Base-by-base conservation (phyloP, 2,329 filamentous ascomycete species). In the Phialophora expanda region DNA sequence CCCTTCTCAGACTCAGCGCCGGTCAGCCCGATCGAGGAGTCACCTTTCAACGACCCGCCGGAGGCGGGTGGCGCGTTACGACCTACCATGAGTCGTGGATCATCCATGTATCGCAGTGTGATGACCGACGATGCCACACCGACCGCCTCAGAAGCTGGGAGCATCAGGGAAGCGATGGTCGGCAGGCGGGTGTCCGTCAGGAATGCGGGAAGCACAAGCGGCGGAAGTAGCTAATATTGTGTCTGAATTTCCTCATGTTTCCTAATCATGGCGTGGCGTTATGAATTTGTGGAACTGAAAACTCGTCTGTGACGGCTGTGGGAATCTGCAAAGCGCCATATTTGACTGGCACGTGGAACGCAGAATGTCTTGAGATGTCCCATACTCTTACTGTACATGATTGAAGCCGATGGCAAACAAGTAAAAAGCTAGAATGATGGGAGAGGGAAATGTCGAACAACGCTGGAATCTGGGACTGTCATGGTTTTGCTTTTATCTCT, bases 31-130 rank as follows among this genome's bases (percentile, higher is more conserved):
- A 65, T 70, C 26, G 70, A 72, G n/a, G 67, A 46, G 41, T 70
- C 68, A 22, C 70, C 70, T 7, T 72, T 72, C 66, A 69, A 70
- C 34, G 70, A 72, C 56, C 70, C 70, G 4, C 69, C 67, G 0
- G 38, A 44, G 7, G 38, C 5, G 17, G 67, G 66, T 9, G 66
- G 54, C 3, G 67, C 53, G 11, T 12, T 50, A n/a, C 24, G 55
- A 26, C 64, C 69, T 11, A n/a, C 59, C 17, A 14, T 69, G 24
- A 69, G 67, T 54, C 67, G 70, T 58, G 65, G 65, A 22, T 72
- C 69, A 17, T 71, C 69, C 17, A 30, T 67, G 50, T 69, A 71
- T 41, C 66, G 62, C 30, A 70, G 66, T 38, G 66, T 68, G 6
- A 64, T 53, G 30, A 62, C 67, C 3, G 70, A 69, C 24, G 66